phyloP scores from a whole-genome alignment of 257 asterid species.

The Henckelia pumila region DNA sequence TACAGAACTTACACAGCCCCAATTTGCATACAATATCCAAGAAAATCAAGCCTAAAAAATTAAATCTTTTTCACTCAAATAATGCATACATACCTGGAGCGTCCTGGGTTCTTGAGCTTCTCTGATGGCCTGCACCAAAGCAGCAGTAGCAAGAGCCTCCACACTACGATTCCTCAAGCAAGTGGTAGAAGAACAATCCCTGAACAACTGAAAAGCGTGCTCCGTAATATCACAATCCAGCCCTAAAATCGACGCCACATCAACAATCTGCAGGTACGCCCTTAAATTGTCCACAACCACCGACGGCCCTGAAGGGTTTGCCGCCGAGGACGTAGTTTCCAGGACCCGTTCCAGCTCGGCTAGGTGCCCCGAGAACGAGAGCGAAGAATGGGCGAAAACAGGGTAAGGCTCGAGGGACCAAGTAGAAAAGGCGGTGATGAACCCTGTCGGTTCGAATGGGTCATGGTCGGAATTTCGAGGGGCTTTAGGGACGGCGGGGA shows the following conservation, averaged over 20 bases:
- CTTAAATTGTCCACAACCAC: slow-evolving; percentile 89
- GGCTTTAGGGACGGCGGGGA: slow-evolving; percentile 50
- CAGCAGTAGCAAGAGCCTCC: slow-evolving; percentile 97
- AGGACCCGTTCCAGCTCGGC: slow-evolving; percentile 95
- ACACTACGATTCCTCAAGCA: slow-evolving; percentile 96
- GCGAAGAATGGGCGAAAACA: slow-evolving; percentile 64
- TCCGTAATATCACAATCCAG: slow-evolving; percentile 86
- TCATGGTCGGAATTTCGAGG: slow-evolving; percentile 50
- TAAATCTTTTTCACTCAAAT: neutral
- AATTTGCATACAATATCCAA: slow-evolving; percentile 5
- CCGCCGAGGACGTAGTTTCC: slow-evolving; percentile 64
- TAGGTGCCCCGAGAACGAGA: slow-evolving; percentile 85
- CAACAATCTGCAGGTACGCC: slow-evolving; percentile 94
- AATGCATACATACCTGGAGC: slow-evolving; percentile 57
- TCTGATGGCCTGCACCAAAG: slow-evolving; percentile 90
- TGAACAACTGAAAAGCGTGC: slow-evolving; percentile 95
- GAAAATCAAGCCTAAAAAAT: slow-evolving; percentile 4
- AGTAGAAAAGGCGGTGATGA: slow-evolving; percentile 92
- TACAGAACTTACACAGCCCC: slow-evolving; percentile 47
- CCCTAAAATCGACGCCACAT: slow-evolving; percentile 84
- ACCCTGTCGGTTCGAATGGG: slow-evolving; percentile 89
- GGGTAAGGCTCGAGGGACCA: slow-evolving; percentile 97
- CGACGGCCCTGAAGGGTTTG: slow-evolving; percentile 53
- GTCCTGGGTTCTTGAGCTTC: slow-evolving; percentile 99
- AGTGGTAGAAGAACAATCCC: slow-evolving; percentile 93